Percentiles rank a stretch among this genome's conserved stretches.
These are phyloP conservation scores for Kodamaea laetipori DNA, from an alignment of 805 yeast species.

Conservation along the genomic window DNA sequence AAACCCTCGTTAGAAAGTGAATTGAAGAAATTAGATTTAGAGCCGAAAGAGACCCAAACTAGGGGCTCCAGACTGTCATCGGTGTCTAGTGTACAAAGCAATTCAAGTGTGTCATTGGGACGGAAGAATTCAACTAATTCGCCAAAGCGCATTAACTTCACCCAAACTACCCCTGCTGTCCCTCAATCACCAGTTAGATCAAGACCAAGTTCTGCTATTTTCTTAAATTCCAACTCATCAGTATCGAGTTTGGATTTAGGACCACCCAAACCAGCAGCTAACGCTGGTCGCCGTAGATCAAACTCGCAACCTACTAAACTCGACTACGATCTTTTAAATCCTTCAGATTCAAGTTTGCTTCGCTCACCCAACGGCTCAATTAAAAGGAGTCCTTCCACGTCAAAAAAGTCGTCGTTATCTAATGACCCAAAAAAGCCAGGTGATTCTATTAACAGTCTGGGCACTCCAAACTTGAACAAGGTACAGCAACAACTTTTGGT, in stretches of 20 bases:
- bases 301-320: constrained; percentile 36
- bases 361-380: constrained; percentile 25
- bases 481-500: constrained; percentile 20
- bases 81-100: constrained; percentile 26
- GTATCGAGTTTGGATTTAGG: constrained; percentile 16
- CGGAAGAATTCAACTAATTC: constrained; percentile 24
- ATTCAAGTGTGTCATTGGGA: constrained; percentile 17
- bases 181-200: constrained; percentile 8
- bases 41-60: constrained; percentile 3
- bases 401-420: constrained; percentile 12
- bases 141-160: constrained; percentile 18
- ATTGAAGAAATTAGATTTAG: constrained; percentile 20
- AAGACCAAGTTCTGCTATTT: constrained; percentile 33
- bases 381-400: constrained; percentile 15
- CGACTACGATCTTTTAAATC: constrained; percentile 18
- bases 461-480: constrained; percentile 11
- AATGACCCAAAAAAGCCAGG: constrained; percentile 1
- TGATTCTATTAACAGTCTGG: background rate
- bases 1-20: constrained; percentile 11
- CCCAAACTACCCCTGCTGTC: constrained; percentile 1
- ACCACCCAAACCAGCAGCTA: constrained; percentile 8
- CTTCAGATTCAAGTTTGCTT: constrained; percentile 3
- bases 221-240: constrained; percentile 23
- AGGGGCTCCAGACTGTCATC: constrained; percentile 30
- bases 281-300: constrained; percentile 34